Evolutionary conservation across 345 rosid genomes (phyloP), one percentile per base, ranked within the genome.

Genomic region (Eucalyptus urophylla): DNA sequence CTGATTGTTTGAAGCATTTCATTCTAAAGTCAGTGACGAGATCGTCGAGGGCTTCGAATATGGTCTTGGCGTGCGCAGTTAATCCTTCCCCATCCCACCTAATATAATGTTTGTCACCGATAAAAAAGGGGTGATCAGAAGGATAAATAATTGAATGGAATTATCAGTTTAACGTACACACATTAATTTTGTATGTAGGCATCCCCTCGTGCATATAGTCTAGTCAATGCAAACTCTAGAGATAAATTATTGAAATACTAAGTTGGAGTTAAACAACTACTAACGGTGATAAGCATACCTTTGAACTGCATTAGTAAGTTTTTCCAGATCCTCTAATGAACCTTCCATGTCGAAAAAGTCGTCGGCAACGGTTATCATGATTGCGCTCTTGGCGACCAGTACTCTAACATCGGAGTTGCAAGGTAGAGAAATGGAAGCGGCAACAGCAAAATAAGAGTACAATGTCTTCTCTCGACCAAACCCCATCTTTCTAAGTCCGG

Each of bases 71-170:
- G 24, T 92, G 91, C 31, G 95, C 95, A 19, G 47, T 80, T 87
- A 96, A 90, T 27, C 93, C 95, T 50, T 80, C 85, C 81, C 86
- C 92, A 88, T 96, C 93, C 98, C 98, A 95, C 87, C 98, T 96
- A 88, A 33, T 40, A 60, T 27, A 60, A 60, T 60, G 69, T 60
- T 60, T 1, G 69, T 60, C 31, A 60, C 15, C 69, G 7, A 60
- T 6, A 5, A 29, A 89, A 29, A n/a, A 19, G 19, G 7, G 88
- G 6, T 6, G 53, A 83, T 49, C 8, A n/a, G 29, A 27, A 44
- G 49, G 44, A 49, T 21, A 83, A 88, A 29, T 65, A 65, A 65
- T 65, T 31, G 33, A 62, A 62, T 62, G 69, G 69, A 62, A 13
- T 53, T 53, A 53, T 53, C 58, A 53, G 58, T 53, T 21, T 53